phyloP scores from a whole-genome alignment of 2,329 filamentous ascomycete species.

The Aotearoamyces nothofagi region DNA sequence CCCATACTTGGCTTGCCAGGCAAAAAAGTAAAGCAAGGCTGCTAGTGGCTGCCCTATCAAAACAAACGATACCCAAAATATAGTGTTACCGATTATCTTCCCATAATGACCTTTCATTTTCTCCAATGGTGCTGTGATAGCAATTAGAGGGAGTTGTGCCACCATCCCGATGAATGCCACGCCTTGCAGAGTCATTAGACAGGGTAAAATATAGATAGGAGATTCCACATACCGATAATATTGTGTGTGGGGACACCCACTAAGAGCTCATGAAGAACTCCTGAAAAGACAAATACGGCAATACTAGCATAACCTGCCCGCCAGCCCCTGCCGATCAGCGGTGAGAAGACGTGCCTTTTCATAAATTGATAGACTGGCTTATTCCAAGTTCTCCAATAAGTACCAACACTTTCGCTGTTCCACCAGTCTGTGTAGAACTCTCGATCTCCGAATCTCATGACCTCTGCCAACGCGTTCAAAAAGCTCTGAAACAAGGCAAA shows the following conservation, averaged over 20 bases:
- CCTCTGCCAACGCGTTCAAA: constrained; percentile 79
- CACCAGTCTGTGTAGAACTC: constrained; percentile 98
- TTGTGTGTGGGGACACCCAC: constrained; percentile 94
- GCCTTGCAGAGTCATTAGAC: constrained; percentile 26
- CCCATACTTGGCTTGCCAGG: constrained; percentile 96
- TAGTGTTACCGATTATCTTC: constrained; percentile 74
- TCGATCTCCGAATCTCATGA: constrained; percentile 80
- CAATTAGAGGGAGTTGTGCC: constrained; percentile 77
- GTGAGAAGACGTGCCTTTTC: constrained; percentile 83
- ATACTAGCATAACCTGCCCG: constrained; percentile 55
- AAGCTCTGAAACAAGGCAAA: constrained; percentile 92
- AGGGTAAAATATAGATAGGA: not conserved
- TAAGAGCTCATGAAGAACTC: constrained; percentile 77
- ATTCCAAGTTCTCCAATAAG: constrained; percentile 96
- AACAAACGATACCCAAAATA: constrained; percentile 95
- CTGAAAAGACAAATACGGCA: constrained; percentile 78
- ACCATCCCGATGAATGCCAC: constrained; percentile 94
- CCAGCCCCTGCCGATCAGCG: constrained; percentile 74
- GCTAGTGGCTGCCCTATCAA: constrained; percentile 89
- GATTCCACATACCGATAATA: constrained; percentile 49
- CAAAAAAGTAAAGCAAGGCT: constrained; percentile 89
- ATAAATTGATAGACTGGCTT: constrained; percentile 96
- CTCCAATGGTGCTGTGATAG: constrained; percentile 63
- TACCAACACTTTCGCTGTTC: constrained; percentile 76
- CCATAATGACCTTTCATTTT: constrained; percentile 63